Percentiles rank a stretch among this genome's conserved stretches.
Conservation (phyloP, 352 stramenopile genomes). For the Phytophthora citricola region DNA sequence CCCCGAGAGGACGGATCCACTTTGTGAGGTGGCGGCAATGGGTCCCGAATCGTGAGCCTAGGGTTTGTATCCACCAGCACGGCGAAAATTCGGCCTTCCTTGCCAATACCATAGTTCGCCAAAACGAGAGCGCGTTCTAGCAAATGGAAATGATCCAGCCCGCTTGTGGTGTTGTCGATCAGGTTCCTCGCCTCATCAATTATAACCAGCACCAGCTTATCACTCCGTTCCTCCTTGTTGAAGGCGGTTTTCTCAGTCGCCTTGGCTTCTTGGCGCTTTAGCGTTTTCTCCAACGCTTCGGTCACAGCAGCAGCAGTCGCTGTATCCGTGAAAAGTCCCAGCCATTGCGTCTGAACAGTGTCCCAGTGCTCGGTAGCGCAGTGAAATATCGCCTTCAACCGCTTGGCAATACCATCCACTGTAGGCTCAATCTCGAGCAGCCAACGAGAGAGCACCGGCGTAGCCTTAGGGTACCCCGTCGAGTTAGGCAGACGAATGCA, state of each 20-base stretch:
- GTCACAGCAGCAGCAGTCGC: not conserved
- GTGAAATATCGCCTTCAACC: too few relatives aligned
- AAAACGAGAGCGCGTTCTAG: not conserved
- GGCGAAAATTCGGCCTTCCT: not conserved
- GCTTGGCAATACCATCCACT: too few relatives aligned
- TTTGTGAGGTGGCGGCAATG: too few relatives aligned
- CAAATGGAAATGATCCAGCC: not conserved
- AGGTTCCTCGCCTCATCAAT: not conserved
- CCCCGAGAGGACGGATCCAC: not conserved
- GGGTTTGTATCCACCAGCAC: not conserved
- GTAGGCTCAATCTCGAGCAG: too few relatives aligned
- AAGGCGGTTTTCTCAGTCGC: too few relatives aligned
- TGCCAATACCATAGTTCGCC: not conserved
- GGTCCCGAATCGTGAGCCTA: not conserved
- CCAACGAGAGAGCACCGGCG: too few relatives aligned
- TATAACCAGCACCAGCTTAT: not conserved
- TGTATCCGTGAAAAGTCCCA: not conserved
- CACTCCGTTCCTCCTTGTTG: not conserved
- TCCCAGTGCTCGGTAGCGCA: too few relatives aligned
- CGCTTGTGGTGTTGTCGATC: not conserved
- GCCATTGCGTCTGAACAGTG: not conserved
- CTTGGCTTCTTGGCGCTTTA: not conserved
- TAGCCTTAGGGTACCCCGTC: not conserved
- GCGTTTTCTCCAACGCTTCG: not conserved
- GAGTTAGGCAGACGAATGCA: not conserved